Evolutionary conservation across 257 asterid genomes (phyloP), one percentile per base, ranked within the genome.

Genomic region (Solanum sitiens): DNA sequence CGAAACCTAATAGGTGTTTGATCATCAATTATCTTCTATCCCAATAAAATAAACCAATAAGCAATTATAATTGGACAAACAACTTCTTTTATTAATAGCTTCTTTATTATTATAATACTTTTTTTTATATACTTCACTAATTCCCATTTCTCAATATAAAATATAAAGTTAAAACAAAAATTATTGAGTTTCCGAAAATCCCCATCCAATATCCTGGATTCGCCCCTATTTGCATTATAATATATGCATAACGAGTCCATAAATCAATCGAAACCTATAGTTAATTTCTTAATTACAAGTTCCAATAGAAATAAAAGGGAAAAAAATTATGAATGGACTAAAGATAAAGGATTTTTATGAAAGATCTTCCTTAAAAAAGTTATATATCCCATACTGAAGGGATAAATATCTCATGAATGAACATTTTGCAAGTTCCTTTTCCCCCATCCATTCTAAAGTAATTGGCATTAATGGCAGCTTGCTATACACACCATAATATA

Each of bases 371-470:
- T 82, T 82, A 82, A 79, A 70, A 79, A 18, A 82, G 70, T 30
- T 82, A 18, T 80, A 68, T 68, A 68, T 27, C 44, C 20, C 86
- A 82, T 32, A 50, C 86, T 47, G 86, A 11, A 50, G 30, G 86
- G 44, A 82, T 82, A 82, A 79, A 47, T 82, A 82, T 82, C 86
- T 18, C 45, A 82, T 50, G 70, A 82, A 47, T 50, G 70, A 50
- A 27, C 50, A 32, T 47, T 50, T 50, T 80, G 14, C 63, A 50
- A 50, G 45, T 50, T 82, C 32, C 30, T 79, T 79, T 79, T 79
- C 10, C 84, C 84, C 85, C 39, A 45, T 79, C 85, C 84, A 79
- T 44, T 79, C 2, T 25, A 47, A 80, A 80, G 85, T 11, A 30
- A 82, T 9, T 50, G 45, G 70, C 86, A 82, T 82, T 82, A 20